Evolutionary conservation across 2,329 filamentous ascomycete genomes (phyloP).

Genomic region (Apiospora phragmitis): DNA sequence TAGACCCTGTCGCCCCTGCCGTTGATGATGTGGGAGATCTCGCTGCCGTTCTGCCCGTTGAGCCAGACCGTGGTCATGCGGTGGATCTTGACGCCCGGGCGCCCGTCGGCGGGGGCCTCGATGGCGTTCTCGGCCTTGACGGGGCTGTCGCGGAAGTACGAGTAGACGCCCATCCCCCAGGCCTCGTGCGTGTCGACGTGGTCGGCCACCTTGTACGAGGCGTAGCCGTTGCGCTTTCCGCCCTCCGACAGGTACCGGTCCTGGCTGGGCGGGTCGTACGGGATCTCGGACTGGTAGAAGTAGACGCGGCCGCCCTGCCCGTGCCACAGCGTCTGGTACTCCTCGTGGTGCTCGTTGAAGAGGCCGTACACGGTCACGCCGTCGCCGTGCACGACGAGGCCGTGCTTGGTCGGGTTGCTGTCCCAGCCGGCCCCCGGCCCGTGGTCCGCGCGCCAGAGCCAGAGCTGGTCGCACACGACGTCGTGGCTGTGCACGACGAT

Average conservation of each 20-base stretch:
- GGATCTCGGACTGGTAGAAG: slow-evolving; percentile 37
- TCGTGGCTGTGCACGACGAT: slow-evolving; percentile 32
- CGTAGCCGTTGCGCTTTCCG: slow-evolving; percentile 29
- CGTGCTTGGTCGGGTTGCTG: slow-evolving; percentile 31
- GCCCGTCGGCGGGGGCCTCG: slow-evolving; percentile 25
- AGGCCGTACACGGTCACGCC: slow-evolving; percentile 33
- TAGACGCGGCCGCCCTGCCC: slow-evolving; percentile 32
- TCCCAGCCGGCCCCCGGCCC: slow-evolving; percentile 31
- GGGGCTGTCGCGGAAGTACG: slow-evolving; percentile 34
- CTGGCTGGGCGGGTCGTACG: slow-evolving; percentile 34
- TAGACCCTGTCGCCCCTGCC: slow-evolving; percentile 29
- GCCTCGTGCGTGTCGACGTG: slow-evolving; percentile 30
- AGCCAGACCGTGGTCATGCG: slow-evolving; percentile 35
- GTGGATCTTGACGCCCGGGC: slow-evolving; percentile 27
- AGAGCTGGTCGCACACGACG: slow-evolving; percentile 33
- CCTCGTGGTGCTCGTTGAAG: slow-evolving; percentile 36
- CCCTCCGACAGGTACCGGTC: slow-evolving; percentile 27
- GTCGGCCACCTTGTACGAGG: slow-evolving; percentile 34
- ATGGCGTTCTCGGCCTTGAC: slow-evolving; percentile 34
- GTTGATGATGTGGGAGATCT: slow-evolving; percentile 34
- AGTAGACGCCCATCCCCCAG: slow-evolving; percentile 35
- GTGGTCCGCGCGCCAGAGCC: slow-evolving; percentile 36
- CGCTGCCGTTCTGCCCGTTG: slow-evolving; percentile 29
- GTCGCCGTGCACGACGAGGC: slow-evolving; percentile 32
- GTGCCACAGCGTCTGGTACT: slow-evolving; percentile 35